Evolutionary conservation across 208 protist genomes (phyloP), one percentile per base, ranked within the genome.

Genomic region (Acanthamoeba lenticulata): DNA sequence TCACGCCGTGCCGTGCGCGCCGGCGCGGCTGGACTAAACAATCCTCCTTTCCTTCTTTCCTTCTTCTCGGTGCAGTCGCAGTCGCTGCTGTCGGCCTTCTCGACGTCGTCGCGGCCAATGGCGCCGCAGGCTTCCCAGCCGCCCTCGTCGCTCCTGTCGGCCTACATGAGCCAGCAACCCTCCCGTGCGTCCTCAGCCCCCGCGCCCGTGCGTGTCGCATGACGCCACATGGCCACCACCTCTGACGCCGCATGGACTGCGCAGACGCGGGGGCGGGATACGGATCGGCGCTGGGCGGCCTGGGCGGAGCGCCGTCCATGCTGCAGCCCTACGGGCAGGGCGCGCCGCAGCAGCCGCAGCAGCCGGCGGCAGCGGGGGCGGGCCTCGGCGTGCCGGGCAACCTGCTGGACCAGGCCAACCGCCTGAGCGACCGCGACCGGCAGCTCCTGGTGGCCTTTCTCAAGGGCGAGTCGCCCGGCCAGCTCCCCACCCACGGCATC

Each of bases 371-470:
- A n/a, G n/a, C n/a, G n/a, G n/a, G n/a, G n/a, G n/a, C n/a, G n/a
- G n/a, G n/a, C n/a, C n/a, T 49, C 24, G 72, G 72, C 72, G 44
- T 90, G 29, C 81, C 81, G 32, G 49, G 34, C 81, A 90, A 90
- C 21, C 52, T 90, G 45, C 24, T 90, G 13, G 81, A 90, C 0
- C 81, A 90, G 81, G 81, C 81, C 81, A 90, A 90, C 81, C 55
- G 81, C 0, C 52, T 90, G 81, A 67, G 34, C 52, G 45, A 52
- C 44, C 27, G 49, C 29, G 36, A 90, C 19, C 29, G 40, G 4
- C 81, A 90, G n/a, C 32, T 90, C 21, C 6, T 90, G 44, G 45
- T 90, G 24, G 52, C 52, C 40, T 90, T 65, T 47, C 52, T 67
- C 49, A 65, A 65, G 81, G 81, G 34, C 44, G 49, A 90, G 81